A percentile compares a stretch with the other conserved stretches of the same genome.
phyloP scores from a whole-genome alignment of 805 yeast species.

The Hanseniaspora vineae region DNA sequence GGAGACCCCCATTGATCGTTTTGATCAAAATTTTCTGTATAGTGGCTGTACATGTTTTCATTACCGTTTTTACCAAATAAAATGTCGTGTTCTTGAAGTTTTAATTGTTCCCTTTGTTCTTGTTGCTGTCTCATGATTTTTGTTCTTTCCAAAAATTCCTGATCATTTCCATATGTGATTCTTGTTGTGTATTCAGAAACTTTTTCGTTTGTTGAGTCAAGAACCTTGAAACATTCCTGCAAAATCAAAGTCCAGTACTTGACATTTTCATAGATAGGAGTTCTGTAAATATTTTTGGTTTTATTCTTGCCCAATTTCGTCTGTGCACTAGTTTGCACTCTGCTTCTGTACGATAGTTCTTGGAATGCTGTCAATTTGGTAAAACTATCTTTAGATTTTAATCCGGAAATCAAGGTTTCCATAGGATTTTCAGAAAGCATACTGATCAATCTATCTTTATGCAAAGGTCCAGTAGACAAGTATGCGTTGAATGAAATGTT shows the following conservation, averaged over 20 bases:
- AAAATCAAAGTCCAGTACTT: constrained; percentile 13
- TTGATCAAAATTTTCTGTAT: not conserved
- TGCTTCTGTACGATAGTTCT: constrained; percentile 55
- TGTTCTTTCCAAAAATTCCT: constrained; percentile 4
- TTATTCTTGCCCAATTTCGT: no score
- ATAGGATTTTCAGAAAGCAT: constrained; percentile 47
- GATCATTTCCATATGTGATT: constrained; percentile 2
- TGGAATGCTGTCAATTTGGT: constrained; percentile 60
- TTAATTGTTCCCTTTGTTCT: not conserved
- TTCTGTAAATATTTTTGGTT: constrained; percentile 26
- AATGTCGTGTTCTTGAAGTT: constrained; percentile 3
- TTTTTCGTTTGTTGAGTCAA: constrained; percentile 35
- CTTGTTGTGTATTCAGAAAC: constrained; percentile 15
- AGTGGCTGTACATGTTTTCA: not conserved
- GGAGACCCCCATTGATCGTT: not conserved
- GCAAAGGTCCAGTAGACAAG: constrained; percentile 59
- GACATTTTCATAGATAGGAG: constrained; percentile 13
- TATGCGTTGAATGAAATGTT: constrained; percentile 52
- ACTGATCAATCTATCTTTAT: constrained; percentile 47
- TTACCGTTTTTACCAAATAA: constrained; percentile 1
- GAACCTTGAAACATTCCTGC: constrained; percentile 44
- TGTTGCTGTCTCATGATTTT: constrained; percentile 2
- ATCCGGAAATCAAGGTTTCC: constrained; percentile 50
- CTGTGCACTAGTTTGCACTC: constrained; percentile 27
- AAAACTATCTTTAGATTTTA: constrained; percentile 37